phyloP scores from a whole-genome alignment of 805 yeast species.

The Isabelozyma rhagii region DNA sequence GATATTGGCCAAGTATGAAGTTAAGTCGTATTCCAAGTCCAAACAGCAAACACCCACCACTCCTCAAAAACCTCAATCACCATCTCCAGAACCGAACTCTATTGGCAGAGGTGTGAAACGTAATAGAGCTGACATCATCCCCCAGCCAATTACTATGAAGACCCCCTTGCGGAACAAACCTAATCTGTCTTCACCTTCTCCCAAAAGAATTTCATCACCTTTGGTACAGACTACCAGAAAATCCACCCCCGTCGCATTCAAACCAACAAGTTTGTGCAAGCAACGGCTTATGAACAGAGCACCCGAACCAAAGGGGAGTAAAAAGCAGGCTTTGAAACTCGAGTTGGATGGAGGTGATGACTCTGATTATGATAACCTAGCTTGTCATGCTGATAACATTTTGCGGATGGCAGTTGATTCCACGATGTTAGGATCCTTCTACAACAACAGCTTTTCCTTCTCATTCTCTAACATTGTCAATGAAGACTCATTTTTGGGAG shows the following conservation, averaged over 20 bases:
- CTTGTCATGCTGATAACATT: conserved; percentile 45
- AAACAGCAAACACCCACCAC: not conserved
- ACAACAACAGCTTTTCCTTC: conserved; percentile 33
- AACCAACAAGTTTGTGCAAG: conserved; percentile 7
- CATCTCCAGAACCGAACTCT: not conserved
- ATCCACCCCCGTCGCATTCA: conserved; percentile 24
- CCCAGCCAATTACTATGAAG: conserved; percentile 1
- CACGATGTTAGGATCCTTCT: conserved; percentile 42
- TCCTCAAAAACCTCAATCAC: not conserved
- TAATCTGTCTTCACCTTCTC: conserved; percentile 25
- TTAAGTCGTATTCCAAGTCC: not conserved
- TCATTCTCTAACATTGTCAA: conserved; percentile 27
- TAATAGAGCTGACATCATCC: not conserved
- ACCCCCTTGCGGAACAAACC: conserved; percentile 28
- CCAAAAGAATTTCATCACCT: not conserved
- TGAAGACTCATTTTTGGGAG: conserved; percentile 27
- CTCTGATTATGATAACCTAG: conserved; percentile 35
- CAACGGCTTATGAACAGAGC: not conserved
- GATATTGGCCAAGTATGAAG: not conserved
- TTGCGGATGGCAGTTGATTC: conserved; percentile 47
- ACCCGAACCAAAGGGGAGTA: conserved; percentile 3
- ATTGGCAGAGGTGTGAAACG: not conserved
- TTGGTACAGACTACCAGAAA: conserved; percentile 5
- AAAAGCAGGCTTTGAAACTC: not conserved
- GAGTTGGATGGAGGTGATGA: conserved; percentile 9